These are phyloP conservation scores for Clarireedia paspali DNA, from an alignment of 2,329 filamentous ascomycete genomes.

Conservation along the genomic window DNA sequence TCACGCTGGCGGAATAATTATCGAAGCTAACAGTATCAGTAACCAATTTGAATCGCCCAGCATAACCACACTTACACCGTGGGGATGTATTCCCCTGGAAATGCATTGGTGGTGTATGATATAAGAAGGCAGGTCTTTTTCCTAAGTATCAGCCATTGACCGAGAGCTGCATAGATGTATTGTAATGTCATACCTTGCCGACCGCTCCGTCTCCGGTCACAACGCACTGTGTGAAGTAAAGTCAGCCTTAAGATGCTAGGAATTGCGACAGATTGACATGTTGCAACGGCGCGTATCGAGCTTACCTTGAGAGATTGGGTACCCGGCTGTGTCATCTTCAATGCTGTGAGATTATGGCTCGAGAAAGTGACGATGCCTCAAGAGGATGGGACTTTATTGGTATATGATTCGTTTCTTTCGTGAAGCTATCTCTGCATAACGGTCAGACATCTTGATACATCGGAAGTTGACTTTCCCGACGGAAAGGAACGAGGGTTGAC, in stretches of 20 bases:
- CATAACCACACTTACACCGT: conserved; percentile 63
- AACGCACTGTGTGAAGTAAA: conserved; percentile 62
- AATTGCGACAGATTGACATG: too few relatives aligned
- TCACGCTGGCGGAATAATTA: conserved; percentile 98
- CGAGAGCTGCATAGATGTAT: neutral
- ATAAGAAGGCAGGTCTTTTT: conserved; percentile 95
- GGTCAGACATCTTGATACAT: conserved; percentile 1
- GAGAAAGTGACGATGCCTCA: too few relatives aligned
- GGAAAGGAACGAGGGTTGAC: neutral
- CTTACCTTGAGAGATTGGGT: too few relatives aligned
- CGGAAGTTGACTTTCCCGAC: neutral
- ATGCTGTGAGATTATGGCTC: too few relatives aligned
- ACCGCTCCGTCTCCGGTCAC: conserved; percentile 99
- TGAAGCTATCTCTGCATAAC: neutral
- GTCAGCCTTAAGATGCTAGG: neutral
- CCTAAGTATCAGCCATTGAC: conserved; percentile 5
- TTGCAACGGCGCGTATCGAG: too few relatives aligned
- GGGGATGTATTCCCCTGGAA: conserved; percentile 99
- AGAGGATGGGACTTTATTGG: too few relatives aligned
- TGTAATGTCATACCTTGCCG: conserved; percentile 64
- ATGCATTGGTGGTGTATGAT: conserved; percentile 98
- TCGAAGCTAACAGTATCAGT: conserved; percentile 61
- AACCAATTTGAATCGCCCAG: neutral
- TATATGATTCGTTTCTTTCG: too few relatives aligned
- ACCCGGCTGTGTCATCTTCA: too few relatives aligned